Base-by-base conservation (phyloP, 2,329 filamentous ascomycete genomes). In the Penicillium concentricum region DNA sequence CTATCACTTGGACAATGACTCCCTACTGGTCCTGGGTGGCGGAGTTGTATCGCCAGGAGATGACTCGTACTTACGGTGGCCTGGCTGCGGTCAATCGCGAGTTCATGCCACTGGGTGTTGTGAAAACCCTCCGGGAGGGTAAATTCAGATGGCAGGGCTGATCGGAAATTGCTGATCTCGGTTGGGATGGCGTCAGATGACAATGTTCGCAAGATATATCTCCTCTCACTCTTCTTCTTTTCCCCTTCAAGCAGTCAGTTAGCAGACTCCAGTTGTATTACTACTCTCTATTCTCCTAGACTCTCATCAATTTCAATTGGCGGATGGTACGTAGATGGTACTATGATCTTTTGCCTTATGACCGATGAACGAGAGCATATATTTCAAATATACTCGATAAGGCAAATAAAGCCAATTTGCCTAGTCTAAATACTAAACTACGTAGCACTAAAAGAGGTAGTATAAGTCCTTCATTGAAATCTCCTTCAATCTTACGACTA, bases 21-120 rank as follows among this genome's bases (percentile, higher is more conserved):
- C 66, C 76, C 12, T 79, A 79, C 54, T 79, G 76, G 75, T 69
- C 67, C 51, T 78, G 76, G 75, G 68, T 74, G 4, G 72, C 72
- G 7, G 74, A 76, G 56, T 52, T 77, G 43, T 78, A 79, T 50
- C 68, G 73, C 38, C 62, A 60, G 10, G 76, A 75, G 44, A 77
- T 78, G 69, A 67, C 76, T 28, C 63, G 67, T 28, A 72, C 66
- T 22, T 78, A 76, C 61, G 76, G 76, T 18, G 67, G 71, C 52
- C 43, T 79, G 48, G 71, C 72, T 5, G 73, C 75, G 13, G 76
- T 77, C 12, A 74, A 76, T 51, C 61, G 69, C 13, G 72, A 72
- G 49, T 74, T 73, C 35, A 72, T 79, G 64, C 76, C 76, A 2
- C 55, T 78, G 43, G 76, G 76, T 12, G 75, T 79, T 10, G 68